Evolutionary conservation across 1,284 basidiomycete genomes (phyloP), one percentile per base, ranked within the genome.

Genomic region (Papiliotrema nemorosa): DNA sequence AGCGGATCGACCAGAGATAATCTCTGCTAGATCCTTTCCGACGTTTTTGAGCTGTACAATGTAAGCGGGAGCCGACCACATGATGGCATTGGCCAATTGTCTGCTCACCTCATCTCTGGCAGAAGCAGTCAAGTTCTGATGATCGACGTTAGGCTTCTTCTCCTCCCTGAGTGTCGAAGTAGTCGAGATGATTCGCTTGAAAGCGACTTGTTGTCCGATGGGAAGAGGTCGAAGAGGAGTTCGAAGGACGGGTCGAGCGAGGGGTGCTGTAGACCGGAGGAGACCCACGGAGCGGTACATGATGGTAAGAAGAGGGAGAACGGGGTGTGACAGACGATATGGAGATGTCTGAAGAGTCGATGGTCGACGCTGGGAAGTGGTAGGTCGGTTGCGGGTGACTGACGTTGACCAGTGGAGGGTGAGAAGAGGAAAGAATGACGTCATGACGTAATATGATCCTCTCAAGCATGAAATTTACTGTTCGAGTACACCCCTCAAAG

Each of bases 21-120:
- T 55, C 48, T 59, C 61, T 4, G 67, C 68, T 31, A 69, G 58
- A 38, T 62, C 64, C 40, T 47, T 50, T 12, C 55, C 53, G 26
- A 65, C 47, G 13, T 47, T 53, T 46, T 53, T 58, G 39, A 60
- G 49, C 64, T 70, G 38, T 12, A 16, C 31, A 16, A 33, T 9
- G 31, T 16, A 16, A 33, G 31, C 16, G 10, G 31, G 31, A 16
- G 31, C 14, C 20, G 3, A n/a, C n/a, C 18, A 14, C 4, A 29
- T 44, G 21, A 10, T 18, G 38, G 31, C 2, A 7, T 31, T 25
- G 43, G 20, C 12, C 38, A 13, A 3, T 2, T 5, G 22, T 29
- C 22, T n/a, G 57, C 58, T 26, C 29, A 65, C 63, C 57, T 65
- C 63, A 12, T 61, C 53, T 13, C 21, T 37, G 10, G 59, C 60